Conservation (phyloP, 2,329 filamentous ascomycete species). For the Hirsutella thompsonii region DNA sequence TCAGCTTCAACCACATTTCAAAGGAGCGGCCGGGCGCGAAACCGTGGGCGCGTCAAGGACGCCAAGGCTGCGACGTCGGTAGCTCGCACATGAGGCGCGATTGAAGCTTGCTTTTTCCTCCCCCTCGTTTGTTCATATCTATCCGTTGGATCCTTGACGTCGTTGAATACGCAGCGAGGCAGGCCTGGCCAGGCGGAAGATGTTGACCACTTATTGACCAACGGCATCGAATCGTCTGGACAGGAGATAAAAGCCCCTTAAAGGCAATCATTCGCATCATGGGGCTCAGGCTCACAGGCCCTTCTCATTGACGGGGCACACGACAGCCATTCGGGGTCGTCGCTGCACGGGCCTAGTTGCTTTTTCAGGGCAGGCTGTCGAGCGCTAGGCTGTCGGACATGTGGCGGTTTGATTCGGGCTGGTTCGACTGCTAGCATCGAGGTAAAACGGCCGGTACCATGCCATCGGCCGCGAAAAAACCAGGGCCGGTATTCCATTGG, state of each 20-base stretch:
- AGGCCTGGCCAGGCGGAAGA: no score
- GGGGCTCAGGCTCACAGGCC: no score
- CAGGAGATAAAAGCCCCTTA: no score
- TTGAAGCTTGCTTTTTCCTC: background rate
- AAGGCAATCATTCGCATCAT: no score
- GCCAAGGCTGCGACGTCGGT: background rate
- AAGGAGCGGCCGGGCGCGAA: background rate
- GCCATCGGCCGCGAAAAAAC: no score
- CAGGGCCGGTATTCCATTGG: no score
- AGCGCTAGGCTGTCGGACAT: no score
- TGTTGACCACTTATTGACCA: no score
- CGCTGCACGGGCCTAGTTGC: background rate
- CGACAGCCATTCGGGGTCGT: background rate
- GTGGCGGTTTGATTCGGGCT: background rate
- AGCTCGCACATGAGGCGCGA: background rate
- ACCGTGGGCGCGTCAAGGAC: slow-evolving; percentile 1
- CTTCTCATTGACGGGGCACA: background rate
- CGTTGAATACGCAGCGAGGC: no score
- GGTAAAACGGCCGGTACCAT: slow-evolving; percentile 1
- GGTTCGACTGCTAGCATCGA: background rate
- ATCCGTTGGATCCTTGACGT: no score
- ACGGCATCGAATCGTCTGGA: no score
- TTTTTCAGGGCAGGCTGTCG: no score
- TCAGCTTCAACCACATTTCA: background rate
- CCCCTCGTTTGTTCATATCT: background rate